Percentiles rank a stretch among this genome's conserved stretches.
Evolutionary conservation across 345 rosid genomes (phyloP).

Genomic region (Turnera subulata): DNA sequence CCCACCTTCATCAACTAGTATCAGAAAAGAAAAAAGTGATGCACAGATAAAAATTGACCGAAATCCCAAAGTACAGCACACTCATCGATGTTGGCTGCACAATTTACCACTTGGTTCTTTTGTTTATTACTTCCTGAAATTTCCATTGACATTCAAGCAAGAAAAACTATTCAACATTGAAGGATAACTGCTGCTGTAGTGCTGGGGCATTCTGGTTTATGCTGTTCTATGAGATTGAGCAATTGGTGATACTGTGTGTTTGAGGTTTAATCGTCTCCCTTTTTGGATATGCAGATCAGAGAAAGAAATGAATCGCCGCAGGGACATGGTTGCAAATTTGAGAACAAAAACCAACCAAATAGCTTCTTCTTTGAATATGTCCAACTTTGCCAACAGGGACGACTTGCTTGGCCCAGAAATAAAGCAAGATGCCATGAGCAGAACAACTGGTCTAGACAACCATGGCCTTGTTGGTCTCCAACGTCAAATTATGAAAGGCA

Average conservation of each 20-base stretch:
- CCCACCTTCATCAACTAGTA: too few species aligned
- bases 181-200: neutral
- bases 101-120: too few species aligned
- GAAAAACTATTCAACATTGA: too few species aligned
- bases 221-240: neutral
- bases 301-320: slow-evolving; percentile 94
- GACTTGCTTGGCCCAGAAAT: slow-evolving; percentile 79
- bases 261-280: neutral
- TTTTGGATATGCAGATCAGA: slow-evolving; percentile 54
- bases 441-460: slow-evolving; percentile 70
- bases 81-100: too few species aligned
- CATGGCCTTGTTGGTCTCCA: slow-evolving; percentile 85
- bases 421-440: slow-evolving; percentile 52
- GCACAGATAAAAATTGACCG: too few species aligned
- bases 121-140: too few species aligned
- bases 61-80: too few species aligned
- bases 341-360: slow-evolving; percentile 74
- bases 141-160: too few species aligned
- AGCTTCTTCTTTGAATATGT: slow-evolving; percentile 83
- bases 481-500: slow-evolving; percentile 87
- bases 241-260: neutral
- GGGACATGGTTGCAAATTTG: slow-evolving; percentile 73
- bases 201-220: too few species aligned
- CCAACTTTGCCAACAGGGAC: slow-evolving; percentile 72
- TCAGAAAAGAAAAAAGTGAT: too few species aligned